These are phyloP conservation scores for Thuidium tamariscinum DNA, from an alignment of 225 moss, liverwort and hornwort species.

Conservation along the genomic window DNA sequence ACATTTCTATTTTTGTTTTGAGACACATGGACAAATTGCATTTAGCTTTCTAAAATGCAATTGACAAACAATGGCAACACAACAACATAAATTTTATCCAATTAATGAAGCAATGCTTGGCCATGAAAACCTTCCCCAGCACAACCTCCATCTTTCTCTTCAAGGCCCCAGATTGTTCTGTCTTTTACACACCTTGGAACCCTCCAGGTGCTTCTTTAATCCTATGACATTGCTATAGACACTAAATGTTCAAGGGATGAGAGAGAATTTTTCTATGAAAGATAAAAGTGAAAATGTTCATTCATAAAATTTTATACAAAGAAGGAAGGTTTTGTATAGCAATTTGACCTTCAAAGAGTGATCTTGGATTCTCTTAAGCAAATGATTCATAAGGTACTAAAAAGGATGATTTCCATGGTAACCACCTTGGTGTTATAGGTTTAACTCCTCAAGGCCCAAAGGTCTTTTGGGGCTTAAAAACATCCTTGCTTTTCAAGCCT, in stretches of 20 bases:
- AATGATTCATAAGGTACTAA: neutral
- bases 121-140: too few species aligned
- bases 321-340: neutral
- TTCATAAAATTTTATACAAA: neutral
- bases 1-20: too few species aligned
- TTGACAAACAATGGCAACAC: neutral
- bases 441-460: neutral
- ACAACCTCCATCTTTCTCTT: neutral
- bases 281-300: rapidly evolving
- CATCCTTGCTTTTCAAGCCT: too few species aligned
- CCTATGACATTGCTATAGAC: too few species aligned
- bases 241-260: neutral
- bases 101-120: too few species aligned
- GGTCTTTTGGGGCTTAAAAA: too few species aligned
- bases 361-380: neutral
- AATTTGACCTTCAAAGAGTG: neutral
- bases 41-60: neutral
- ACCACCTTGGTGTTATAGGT: rapidly evolving
- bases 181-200: neutral
- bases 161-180: rapidly evolving
- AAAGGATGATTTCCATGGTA: neutral
- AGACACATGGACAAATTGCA: too few species aligned
- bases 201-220: neutral
- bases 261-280: neutral
- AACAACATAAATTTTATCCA: too few species aligned